Evolutionary conservation across 148 eudicot genomes (phyloP).

Genomic region (Drosera capensis): DNA sequence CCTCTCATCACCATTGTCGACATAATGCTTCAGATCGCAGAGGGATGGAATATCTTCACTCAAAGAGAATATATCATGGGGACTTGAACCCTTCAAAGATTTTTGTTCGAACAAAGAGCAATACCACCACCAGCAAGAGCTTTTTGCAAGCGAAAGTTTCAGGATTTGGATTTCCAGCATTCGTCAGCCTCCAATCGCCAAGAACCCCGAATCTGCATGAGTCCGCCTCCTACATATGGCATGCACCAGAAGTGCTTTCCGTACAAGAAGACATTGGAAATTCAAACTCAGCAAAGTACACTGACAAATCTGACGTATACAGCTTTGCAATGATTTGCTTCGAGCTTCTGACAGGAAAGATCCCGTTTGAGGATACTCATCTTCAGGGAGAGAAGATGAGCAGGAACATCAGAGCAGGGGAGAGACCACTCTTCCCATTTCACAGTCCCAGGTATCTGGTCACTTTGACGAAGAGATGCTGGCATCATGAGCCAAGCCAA

Average conservation of each 20-base stretch:
- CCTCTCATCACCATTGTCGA: constrained; percentile 45
- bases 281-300: constrained; percentile 13
- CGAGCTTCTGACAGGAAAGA: constrained; percentile 62
- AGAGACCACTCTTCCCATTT: constrained; percentile 61
- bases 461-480: constrained; percentile 46
- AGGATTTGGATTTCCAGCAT: constrained; percentile 36
- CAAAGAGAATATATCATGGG: constrained; percentile 54
- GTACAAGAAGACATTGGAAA: constrained; percentile 28
- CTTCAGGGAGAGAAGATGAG: constrained; percentile 10
- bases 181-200: constrained; percentile 4
- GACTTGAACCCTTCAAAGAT: constrained; percentile 53
- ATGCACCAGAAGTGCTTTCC: constrained; percentile 52
- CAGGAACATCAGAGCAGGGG: constrained; percentile 54
- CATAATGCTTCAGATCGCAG: constrained; percentile 74
- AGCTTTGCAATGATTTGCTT: constrained; percentile 78
- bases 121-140: constrained; percentile 18
- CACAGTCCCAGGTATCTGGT: constrained; percentile 42
- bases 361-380: constrained; percentile 41
- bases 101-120: constrained; percentile 28
- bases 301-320: constrained; percentile 58
- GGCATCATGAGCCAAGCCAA: constrained; percentile 53
- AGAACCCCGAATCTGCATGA: constrained; percentile 18
- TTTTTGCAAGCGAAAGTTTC: constrained; percentile 45
- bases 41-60: constrained; percentile 83
- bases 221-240: constrained; percentile 37